These are phyloP conservation scores for Eruca vesicaria DNA, from an alignment of 441 rosid species.

Conservation along the genomic window DNA sequence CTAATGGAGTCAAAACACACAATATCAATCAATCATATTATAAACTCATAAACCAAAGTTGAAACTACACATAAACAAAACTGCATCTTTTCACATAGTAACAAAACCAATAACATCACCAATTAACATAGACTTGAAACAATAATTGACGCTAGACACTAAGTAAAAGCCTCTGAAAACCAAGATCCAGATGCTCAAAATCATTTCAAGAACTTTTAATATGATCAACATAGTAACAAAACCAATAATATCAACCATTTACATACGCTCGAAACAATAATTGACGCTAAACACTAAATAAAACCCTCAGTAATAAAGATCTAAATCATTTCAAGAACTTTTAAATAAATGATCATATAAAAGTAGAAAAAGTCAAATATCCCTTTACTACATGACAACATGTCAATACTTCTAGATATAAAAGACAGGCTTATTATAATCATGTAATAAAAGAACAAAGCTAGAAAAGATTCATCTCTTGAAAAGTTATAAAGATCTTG, in stretches of 20 bases:
- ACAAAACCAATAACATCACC: neutral
- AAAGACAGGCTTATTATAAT: neutral
- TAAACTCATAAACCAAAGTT: neutral
- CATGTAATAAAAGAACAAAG: neutral
- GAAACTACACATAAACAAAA: neutral
- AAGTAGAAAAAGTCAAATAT: neutral
- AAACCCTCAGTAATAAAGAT: constrained; percentile 6
- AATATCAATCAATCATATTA: neutral
- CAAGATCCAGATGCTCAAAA: neutral
- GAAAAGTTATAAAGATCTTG: neutral
- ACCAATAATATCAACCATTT: neutral
- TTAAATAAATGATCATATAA: neutral
- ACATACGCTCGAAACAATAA: neutral
- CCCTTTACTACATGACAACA: neutral
- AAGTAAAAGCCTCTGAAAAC: neutral
- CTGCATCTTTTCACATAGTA: neutral
- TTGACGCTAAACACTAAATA: neutral
- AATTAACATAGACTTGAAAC: neutral
- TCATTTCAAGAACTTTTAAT: no score
- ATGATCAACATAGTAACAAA: neutral
- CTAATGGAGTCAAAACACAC: constrained; percentile 32
- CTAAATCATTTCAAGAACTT: neutral
- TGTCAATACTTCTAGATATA: neutral
- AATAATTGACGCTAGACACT: neutral
- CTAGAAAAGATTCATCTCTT: neutral